phyloP scores from a whole-genome alignment of 202 grass and related monocot genomes.

The Musa balbisiana region DNA sequence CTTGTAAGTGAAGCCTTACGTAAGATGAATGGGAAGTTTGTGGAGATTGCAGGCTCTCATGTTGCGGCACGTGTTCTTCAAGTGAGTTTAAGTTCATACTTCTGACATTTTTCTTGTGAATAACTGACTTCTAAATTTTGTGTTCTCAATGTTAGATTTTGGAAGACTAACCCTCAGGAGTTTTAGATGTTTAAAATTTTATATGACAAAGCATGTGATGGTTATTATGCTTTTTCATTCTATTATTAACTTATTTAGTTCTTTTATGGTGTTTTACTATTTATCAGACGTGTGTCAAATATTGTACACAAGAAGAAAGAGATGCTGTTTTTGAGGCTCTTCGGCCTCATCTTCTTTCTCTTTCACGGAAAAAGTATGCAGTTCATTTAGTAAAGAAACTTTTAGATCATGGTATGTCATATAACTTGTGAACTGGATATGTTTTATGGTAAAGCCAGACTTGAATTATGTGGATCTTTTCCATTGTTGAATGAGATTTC shows the following conservation, averaged over 20 bases:
- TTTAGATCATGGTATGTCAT: conserved; percentile 54
- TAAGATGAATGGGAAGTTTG: conserved; percentile 78
- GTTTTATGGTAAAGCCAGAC: conserved; percentile 11
- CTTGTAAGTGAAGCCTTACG: conserved; percentile 56
- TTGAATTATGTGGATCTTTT: background rate
- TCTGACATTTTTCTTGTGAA: background rate
- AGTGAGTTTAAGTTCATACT: conserved; percentile 37
- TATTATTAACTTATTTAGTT: background rate
- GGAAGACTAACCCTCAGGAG: background rate
- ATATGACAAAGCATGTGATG: background rate
- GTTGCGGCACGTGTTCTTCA: conserved; percentile 86
- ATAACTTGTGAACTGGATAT: background rate
- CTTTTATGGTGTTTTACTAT: background rate
- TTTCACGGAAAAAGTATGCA: conserved; percentile 69
- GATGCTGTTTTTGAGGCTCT: conserved; percentile 49
- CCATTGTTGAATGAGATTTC: conserved; percentile 17
- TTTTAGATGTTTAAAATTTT: background rate
- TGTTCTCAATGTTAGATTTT: no score
- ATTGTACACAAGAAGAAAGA: conserved; percentile 18
- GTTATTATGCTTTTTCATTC: background rate
- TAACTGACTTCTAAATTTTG: no score
- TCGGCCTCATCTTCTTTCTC: conserved; percentile 57
- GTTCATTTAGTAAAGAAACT: conserved; percentile 95
- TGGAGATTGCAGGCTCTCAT: conserved; percentile 72
- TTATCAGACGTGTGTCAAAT: conserved; percentile 20